phyloP scores from a whole-genome alignment of 2,329 filamentous ascomycete genomes.

The Leptographium procerum region DNA sequence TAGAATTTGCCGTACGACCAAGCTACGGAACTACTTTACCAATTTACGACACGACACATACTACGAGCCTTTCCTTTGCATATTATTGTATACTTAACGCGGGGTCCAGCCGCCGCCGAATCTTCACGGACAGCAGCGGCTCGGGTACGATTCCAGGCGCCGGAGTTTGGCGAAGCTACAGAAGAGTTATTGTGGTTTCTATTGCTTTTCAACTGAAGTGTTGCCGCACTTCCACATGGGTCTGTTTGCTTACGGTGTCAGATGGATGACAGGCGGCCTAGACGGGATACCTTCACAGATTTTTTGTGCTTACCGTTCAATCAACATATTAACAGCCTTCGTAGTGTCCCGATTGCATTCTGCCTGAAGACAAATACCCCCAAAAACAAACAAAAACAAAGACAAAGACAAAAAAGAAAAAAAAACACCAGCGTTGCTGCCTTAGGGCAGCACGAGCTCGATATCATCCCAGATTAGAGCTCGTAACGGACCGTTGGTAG shows the following conservation, averaged over 20 bases:
- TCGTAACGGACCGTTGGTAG: constrained; percentile 80
- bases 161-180: constrained; percentile 1
- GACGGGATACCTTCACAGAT: not conserved
- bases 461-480: constrained; percentile 53
- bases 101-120: not conserved
- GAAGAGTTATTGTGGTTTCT: not conserved
- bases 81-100: not conserved
- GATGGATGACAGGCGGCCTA: not conserved
- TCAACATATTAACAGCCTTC: not conserved
- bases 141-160: not conserved
- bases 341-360: not conserved
- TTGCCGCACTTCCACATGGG: not conserved
- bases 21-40: not conserved
- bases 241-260: not conserved
- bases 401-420: not conserved
- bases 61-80: not conserved
- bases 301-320: not conserved
- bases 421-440: constrained; percentile 56
- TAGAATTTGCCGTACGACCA: constrained; percentile 14
- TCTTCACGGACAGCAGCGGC: not conserved
- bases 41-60: not conserved
- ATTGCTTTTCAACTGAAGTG: not conserved
- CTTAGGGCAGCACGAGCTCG: constrained; percentile 60
- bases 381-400: too few relatives aligned
- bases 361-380: too few relatives aligned